Percentiles rank a stretch among this genome's conserved stretches.
phyloP scores from a whole-genome alignment of 306 rosid species.

The Senna siamea region DNA sequence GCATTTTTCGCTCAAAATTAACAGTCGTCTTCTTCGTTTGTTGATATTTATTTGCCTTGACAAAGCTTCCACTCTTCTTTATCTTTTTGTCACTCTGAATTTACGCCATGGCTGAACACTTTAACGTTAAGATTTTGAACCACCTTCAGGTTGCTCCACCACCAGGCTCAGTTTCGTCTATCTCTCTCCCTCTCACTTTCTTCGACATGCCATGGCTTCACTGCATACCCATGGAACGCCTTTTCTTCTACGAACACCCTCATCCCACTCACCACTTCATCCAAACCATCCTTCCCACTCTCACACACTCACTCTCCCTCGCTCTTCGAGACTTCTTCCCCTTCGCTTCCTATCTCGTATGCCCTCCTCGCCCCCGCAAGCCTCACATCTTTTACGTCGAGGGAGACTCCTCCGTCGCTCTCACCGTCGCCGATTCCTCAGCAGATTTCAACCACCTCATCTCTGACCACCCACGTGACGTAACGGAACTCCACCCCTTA shows the following conservation, averaged over 20 bases:
- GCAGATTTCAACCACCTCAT: conserved; percentile 17
- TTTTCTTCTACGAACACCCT: conserved; percentile 46
- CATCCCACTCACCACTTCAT: conserved; percentile 35
- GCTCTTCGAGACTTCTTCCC: conserved; percentile 54
- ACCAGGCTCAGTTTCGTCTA: conserved; percentile 13
- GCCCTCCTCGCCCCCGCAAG: conserved; percentile 18
- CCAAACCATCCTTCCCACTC: conserved; percentile 40
- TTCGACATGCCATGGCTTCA: conserved; percentile 46
- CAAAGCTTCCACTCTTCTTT: no score
- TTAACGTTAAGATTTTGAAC: conserved; percentile 15
- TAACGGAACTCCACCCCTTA: conserved; percentile 32
- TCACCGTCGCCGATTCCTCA: conserved; percentile 24
- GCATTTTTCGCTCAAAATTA: no score
- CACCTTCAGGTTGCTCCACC: conserved; percentile 40
- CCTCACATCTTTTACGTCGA: conserved; percentile 26
- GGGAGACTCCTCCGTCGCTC: neutral
- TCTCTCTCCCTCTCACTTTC: conserved; percentile 47
- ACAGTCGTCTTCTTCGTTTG: no score
- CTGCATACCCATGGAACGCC: conserved; percentile 27
- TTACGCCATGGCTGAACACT: no score
- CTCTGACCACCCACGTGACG: conserved; percentile 29
- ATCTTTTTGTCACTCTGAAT: no score
- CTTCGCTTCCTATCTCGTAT: conserved; percentile 26
- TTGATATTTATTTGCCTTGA: no score
- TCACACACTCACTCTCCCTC: conserved; percentile 49